These are phyloP conservation scores for Mycena haematopus DNA, from an alignment of 768 basidiomycete species.

Conservation along the genomic window DNA sequence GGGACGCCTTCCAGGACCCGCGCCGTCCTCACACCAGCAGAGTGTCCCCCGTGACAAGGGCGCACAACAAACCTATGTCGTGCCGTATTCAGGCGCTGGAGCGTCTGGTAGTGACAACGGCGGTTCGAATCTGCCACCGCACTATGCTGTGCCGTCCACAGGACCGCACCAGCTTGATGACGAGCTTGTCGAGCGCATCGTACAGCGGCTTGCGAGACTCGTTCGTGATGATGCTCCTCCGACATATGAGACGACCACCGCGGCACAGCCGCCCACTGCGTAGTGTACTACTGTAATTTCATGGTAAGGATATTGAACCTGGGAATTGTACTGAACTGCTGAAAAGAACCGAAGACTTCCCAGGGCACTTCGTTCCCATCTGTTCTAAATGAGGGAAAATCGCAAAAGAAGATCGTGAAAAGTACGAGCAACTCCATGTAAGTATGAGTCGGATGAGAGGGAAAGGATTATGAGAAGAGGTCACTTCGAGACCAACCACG, in stretches of 20 bases:
- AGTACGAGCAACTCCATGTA: no score
- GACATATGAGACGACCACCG: neutral
- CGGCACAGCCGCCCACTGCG: neutral
- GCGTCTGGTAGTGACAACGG: conserved; percentile 5
- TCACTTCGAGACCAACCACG: no score
- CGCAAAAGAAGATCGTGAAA: no score
- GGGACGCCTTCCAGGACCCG: neutral
- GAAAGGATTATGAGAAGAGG: no score
- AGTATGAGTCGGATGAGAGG: no score
- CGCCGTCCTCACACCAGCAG: neutral
- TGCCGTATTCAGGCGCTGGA: neutral
- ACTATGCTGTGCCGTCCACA: neutral
- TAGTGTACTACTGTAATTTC: no score
- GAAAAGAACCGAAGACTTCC: no score
- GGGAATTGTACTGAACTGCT: no score
- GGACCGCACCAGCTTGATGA: neutral
- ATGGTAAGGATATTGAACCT: no score
- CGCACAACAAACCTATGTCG: neutral
- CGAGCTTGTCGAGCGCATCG: conserved; percentile 12
- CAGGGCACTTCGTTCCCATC: no score
- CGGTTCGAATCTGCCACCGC: neutral
- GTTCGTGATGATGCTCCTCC: conserved; percentile 8
- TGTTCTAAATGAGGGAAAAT: no score
- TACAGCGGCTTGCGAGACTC: conserved; percentile 13
- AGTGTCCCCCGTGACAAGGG: neutral